Conservation (phyloP, 2,329 filamentous ascomycete genomes). For the Exophiala alcalophila region DNA sequence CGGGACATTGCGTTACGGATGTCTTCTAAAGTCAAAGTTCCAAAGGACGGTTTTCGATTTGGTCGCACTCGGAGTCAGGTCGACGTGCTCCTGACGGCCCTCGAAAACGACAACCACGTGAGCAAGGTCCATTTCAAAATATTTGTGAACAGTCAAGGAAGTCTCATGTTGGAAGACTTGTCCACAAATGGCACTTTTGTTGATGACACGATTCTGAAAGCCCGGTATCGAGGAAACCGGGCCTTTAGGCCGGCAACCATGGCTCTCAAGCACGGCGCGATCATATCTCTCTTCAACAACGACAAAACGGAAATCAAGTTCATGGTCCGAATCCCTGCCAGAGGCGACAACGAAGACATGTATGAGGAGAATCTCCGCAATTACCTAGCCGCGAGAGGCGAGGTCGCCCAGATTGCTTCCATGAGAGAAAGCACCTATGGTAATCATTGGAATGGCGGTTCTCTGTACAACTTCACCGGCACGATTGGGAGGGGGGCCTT, state of each 20-base stretch:
- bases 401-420: constrained; percentile 32
- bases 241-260: constrained; percentile 44
- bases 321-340: constrained; percentile 76
- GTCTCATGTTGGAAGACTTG: constrained; percentile 86
- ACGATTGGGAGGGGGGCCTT: constrained; percentile 91
- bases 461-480: constrained; percentile 77
- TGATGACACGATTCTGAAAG: constrained; percentile 64
- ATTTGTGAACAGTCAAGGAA: constrained; percentile 78
- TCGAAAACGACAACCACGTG: constrained; percentile 68
- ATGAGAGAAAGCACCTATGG: constrained; percentile 49
- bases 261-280: constrained; percentile 69
- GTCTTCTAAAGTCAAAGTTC: constrained; percentile 68
- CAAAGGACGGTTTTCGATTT: constrained; percentile 74
- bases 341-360: constrained; percentile 64
- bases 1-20: constrained; percentile 75
- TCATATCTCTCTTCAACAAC: constrained; percentile 64
- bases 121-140: constrained; percentile 98
- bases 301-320: constrained; percentile 68
- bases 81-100: constrained; percentile 68
- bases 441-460: constrained; percentile 78
- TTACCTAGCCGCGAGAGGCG: constrained; percentile 54
- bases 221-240: constrained; percentile 33
- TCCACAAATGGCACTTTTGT: constrained; percentile 96
- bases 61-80: constrained; percentile 71
- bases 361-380: constrained; percentile 67